Conservation (phyloP, 2,329 filamentous ascomycete species). For the Lasiodiplodia sp. region DNA sequence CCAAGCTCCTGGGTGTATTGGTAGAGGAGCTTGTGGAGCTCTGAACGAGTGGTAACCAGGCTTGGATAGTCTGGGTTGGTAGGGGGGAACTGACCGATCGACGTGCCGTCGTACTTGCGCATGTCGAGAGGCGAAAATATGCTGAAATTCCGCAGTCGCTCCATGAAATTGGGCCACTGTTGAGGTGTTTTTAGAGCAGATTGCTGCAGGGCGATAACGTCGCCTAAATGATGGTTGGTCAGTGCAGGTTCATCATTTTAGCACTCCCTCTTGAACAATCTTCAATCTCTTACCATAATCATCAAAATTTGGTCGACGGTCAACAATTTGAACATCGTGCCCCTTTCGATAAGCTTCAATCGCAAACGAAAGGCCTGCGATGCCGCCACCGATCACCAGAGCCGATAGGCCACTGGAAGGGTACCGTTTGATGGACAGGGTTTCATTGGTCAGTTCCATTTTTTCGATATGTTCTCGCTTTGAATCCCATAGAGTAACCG, state of each 20-base stretch:
- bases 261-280: too few species aligned
- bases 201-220: not conserved
- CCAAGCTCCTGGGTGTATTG: not conserved
- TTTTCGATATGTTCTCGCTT: too few species aligned
- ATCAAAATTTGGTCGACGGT: constrained; percentile 21
- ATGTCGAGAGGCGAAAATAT: not conserved
- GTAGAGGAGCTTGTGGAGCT: not conserved
- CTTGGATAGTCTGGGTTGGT: not conserved
- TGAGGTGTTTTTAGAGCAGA: not conserved
- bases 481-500: too few species aligned
- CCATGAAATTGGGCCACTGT: not conserved
- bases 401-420: constrained; percentile 30
- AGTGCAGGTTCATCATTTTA: too few species aligned
- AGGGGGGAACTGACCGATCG: not conserved
- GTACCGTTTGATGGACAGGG: not conserved
- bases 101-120: not conserved
- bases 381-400: constrained; percentile 33
- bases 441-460: too few species aligned
- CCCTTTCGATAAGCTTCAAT: constrained; percentile 32
- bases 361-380: constrained; percentile 33
- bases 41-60: not conserved
- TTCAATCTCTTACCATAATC: not conserved
- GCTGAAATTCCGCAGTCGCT: not conserved
- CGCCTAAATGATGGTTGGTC: not conserved
- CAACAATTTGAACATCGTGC: constrained; percentile 38